Base-by-base conservation (phyloP, 495 filamentous ascomycete species). In the Parathielavia hyrcaniae region DNA sequence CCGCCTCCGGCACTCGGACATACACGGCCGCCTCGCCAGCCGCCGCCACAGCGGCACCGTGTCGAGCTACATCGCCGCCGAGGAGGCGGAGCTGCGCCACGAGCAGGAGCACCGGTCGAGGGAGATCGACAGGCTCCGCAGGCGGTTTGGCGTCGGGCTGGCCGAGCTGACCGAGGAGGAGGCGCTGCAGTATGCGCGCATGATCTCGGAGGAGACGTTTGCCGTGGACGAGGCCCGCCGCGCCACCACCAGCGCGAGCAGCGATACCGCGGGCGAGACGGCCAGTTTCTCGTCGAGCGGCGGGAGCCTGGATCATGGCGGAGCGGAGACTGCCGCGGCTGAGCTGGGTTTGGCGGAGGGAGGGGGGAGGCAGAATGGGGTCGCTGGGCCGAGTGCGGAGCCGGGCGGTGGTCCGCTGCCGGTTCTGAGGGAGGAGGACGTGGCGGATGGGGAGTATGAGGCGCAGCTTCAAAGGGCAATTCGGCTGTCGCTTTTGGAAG, bases 151-250 rank as follows among this genome's bases (percentile, higher is more conserved):
- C 10, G 77, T 90, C 14, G 39, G 52, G 2, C 22, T 43, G 5
- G 81, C 86, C 11, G 90, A 87, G 13, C 75, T 91, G 17, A 90
- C 76, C 51, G 91, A 97, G 65, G 91, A 97, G 59, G 90, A 98
- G 64, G 82, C 92, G 41, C 61, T 98, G 34, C 86, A 84, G 13
- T 98, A 97, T 69, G 93, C 92, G 2, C 83, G 86, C 53, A 81
- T 97, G 76, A 73, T 98, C 19, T 95, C 89, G 48, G 81, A 92
- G 63, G 95, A 98, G 70, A 73, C 83, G 0, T 85, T 84, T 50
- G 73, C 77, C 53, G 75, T 71, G 20, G 85, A 89, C 22, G 79
- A 84, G 58, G 74, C 81, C 57, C 82, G 83, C 49, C 77, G 77
- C 12, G 75, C 71, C 6, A 53, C 69, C 39, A 61, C 68, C 46